A percentile compares a stretch with the other conserved stretches of the same genome.
Evolutionary conservation across 2,329 filamentous ascomycete genomes (phyloP).

Genomic region (Ophiocordyceps polyrhachis-furcata): DNA sequence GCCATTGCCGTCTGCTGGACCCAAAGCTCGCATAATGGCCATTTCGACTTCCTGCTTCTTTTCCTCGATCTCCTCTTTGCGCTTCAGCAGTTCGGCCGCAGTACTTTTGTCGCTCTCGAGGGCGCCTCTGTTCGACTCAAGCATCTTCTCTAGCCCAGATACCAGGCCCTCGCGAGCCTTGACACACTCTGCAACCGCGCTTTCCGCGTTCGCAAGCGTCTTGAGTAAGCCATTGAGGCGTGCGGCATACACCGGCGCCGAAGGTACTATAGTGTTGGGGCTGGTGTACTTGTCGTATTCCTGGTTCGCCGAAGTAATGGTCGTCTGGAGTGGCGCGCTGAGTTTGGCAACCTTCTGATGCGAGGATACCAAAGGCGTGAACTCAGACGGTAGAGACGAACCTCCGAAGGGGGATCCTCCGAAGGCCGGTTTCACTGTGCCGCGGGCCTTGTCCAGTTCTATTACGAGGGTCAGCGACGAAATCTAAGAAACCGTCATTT

Average conservation of each 20-base stretch:
- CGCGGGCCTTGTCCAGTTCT: constrained; percentile 46
- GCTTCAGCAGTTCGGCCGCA: constrained; percentile 42
- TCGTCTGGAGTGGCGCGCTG: constrained; percentile 45
- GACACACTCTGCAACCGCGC: constrained; percentile 73
- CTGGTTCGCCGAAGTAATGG: constrained; percentile 50
- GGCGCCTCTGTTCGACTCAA: constrained; percentile 53
- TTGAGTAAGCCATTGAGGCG: constrained; percentile 80
- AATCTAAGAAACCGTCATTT: not conserved
- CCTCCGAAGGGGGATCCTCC: constrained; percentile 41
- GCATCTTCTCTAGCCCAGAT: constrained; percentile 61
- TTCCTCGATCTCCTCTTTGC: constrained; percentile 53
- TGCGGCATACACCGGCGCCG: constrained; percentile 79
- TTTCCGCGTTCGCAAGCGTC: constrained; percentile 72
- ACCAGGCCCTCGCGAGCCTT: constrained; percentile 67
- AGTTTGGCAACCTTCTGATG: constrained; percentile 61
- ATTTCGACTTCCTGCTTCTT: constrained; percentile 84
- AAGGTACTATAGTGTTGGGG: constrained; percentile 46
- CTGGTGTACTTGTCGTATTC: constrained; percentile 77
- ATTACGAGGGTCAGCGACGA: constrained; percentile 4
- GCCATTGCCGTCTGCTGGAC: constrained; percentile 33
- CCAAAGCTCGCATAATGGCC: constrained; percentile 71
- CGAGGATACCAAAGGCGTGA: constrained; percentile 53
- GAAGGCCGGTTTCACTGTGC: constrained; percentile 30
- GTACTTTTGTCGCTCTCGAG: constrained; percentile 52
- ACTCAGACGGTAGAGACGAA: constrained; percentile 47